Conservation (phyloP, 345 rosid species). For the Balakata baccata region DNA sequence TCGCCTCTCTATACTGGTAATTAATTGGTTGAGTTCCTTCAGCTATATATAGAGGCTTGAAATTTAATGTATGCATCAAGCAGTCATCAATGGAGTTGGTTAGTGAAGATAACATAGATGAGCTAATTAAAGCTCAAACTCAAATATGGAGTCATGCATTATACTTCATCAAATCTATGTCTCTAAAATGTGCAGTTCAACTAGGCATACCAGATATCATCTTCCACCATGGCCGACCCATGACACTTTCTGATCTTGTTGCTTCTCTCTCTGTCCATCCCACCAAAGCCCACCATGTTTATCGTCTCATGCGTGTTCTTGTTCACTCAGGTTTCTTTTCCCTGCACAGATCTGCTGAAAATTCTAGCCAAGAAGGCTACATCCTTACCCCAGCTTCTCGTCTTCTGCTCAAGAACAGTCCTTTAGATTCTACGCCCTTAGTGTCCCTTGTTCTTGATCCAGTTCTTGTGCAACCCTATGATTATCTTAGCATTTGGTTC, state of each 20-base stretch:
- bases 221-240: slow-evolving; percentile 35
- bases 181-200: slow-evolving; percentile 38
- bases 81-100: too few relatives aligned
- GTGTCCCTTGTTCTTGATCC: background rate
- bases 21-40: too few relatives aligned
- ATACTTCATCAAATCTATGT: slow-evolving; percentile 25
- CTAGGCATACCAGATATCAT: slow-evolving; percentile 39
- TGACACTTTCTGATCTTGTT: slow-evolving; percentile 24
- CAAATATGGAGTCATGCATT: slow-evolving; percentile 22
- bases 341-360: background rate
- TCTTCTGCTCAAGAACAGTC: background rate
- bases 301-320: slow-evolving; percentile 2
- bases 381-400: slow-evolving; percentile 2
- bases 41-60: too few relatives aligned
- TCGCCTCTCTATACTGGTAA: too few relatives aligned
- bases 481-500: slow-evolving; percentile 2
- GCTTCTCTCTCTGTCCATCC: slow-evolving; percentile 20
- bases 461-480: background rate
- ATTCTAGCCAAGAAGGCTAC: background rate
- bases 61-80: too few relatives aligned
- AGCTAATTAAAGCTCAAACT: slow-evolving; percentile 28
- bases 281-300: background rate
- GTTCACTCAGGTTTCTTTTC: slow-evolving; percentile 5
- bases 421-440: background rate
- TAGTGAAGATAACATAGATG: background rate